Evolutionary conservation across 2,329 filamentous ascomycete genomes (phyloP), one percentile per base, ranked within the genome.

Genomic region (Colletotrichum sp.): DNA sequence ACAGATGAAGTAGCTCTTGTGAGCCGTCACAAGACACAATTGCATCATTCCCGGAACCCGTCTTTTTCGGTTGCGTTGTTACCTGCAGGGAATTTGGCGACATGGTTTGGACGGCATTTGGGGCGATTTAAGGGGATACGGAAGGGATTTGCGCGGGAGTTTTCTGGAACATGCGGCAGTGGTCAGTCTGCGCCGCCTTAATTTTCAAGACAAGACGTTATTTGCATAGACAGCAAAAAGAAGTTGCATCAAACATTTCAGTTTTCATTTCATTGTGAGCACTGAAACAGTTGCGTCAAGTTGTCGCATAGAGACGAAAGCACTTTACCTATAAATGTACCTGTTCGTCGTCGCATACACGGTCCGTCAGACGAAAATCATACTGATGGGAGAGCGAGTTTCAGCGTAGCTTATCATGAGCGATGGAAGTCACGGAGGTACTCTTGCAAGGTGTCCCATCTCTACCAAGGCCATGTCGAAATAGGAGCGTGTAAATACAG

Each of bases 301-400:
- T 43, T 3, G 38, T 43, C 5, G 38, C 38, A 43, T 12, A 43
- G 38, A 43, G 5, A 43, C 3, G 38, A n/a, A 0, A 43, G 18
- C 18, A 6, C 8, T n/a, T 10, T 3, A 43, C 1, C 9, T 43
- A 43, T n/a, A 43, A 43, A 43, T 43, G 2, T 10, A 43, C 18
- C 38, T 43, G 18, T 43, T n/a, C 38, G 5, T 43, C 18, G 38
- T 43, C 38, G 3, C 18, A 6, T 43, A 43, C 5, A 43, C 38
- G 38, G 38, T 43, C 9, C 2, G 38, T 2, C 38, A 43, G 18
- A n/a, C 38, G 38, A n/a, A 43, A 43, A 3, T 1, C 16, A 3
- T 43, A 18, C 1, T n/a, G 18, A n/a, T n/a, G 18, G 4, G 18
- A 6, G 38, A n/a, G 38, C 38, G 38, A n/a, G 1, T 43, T 0